These are phyloP conservation scores for Termitomyces bulborhizus DNA, from an alignment of 768 basidiomycete species.

Conservation along the genomic window DNA sequence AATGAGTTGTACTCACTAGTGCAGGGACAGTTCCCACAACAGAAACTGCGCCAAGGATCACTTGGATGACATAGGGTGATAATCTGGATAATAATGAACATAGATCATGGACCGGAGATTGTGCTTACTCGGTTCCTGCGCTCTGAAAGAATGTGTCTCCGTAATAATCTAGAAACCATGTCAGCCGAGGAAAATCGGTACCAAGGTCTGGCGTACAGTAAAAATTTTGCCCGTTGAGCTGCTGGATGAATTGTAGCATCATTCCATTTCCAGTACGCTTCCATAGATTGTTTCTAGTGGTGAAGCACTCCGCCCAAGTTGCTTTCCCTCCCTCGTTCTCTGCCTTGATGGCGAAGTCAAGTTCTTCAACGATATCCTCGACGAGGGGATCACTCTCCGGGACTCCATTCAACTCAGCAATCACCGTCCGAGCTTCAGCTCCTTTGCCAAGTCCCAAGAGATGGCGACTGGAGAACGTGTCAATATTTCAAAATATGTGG, in stretches of 20 bases:
- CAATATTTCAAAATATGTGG: background rate
- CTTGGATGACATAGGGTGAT: constrained; percentile 68
- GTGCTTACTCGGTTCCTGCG: constrained; percentile 49
- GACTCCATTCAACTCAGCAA: constrained; percentile 63
- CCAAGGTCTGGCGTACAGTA: constrained; percentile 42
- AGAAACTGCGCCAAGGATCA: constrained; percentile 69
- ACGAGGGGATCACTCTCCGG: constrained; percentile 53
- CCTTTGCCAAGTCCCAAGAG: constrained; percentile 51
- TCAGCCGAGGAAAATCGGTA: background rate
- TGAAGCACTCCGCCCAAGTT: constrained; percentile 76
- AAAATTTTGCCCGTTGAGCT: constrained; percentile 77
- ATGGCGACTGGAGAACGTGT: constrained; percentile 46
- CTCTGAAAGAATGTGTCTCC: constrained; percentile 78
- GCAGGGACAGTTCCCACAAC: constrained; percentile 70
- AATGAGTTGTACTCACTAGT: constrained; percentile 28
- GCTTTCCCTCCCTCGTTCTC: constrained; percentile 82
- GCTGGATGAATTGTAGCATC: constrained; percentile 80
- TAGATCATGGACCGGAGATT: background rate
- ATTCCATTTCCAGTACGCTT: constrained; percentile 75
- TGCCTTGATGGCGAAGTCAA: constrained; percentile 55
- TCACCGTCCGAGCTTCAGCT: constrained; percentile 53
- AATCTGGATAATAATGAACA: constrained; percentile 27
- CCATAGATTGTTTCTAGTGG: constrained; percentile 59
- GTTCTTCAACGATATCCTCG: constrained; percentile 53
- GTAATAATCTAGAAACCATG: constrained; percentile 53